Conservation (phyloP, 2,329 filamentous ascomycete genomes). For the Amesomyces nigricolor region DNA sequence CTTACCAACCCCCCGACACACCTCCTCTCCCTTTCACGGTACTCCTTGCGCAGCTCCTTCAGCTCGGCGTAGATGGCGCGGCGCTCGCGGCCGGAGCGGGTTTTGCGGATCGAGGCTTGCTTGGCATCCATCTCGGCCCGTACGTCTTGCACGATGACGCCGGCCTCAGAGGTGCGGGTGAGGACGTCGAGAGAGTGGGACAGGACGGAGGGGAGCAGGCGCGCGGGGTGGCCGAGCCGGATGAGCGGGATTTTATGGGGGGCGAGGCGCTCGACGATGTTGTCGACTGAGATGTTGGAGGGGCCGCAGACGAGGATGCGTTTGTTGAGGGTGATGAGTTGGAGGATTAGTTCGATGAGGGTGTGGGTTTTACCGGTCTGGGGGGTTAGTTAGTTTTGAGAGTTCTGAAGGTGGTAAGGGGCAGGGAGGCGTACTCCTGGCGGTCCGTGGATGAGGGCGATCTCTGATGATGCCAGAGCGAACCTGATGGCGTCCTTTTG, state of each 20-base stretch:
- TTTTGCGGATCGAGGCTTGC: slow-evolving; percentile 83
- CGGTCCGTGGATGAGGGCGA: slow-evolving; percentile 89
- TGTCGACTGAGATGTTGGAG: slow-evolving; percentile 96
- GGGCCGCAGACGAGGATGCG: slow-evolving; percentile 91
- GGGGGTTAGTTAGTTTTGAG: slow-evolving; percentile 1
- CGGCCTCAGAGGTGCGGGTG: slow-evolving; percentile 84
- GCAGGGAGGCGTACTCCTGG: slow-evolving; percentile 61
- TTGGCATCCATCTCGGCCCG: slow-evolving; percentile 89
- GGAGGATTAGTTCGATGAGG: slow-evolving; percentile 89
- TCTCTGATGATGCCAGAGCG: slow-evolving; percentile 71
- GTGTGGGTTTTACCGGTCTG: slow-evolving; percentile 95
- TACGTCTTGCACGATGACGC: slow-evolving; percentile 82
- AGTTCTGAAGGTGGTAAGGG: too few species aligned
- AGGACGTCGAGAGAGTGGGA: slow-evolving; percentile 87
- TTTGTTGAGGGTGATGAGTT: slow-evolving; percentile 67
- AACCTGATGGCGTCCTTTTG: slow-evolving; percentile 72
- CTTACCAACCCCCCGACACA: slow-evolving; percentile 73
- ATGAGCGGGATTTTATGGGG: slow-evolving; percentile 81
- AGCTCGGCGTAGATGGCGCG: slow-evolving; percentile 79
- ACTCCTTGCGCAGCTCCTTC: slow-evolving; percentile 81
- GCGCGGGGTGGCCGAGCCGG: slow-evolving; percentile 85
- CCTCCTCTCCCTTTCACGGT: slow-evolving; percentile 72
- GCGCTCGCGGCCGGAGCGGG: slow-evolving; percentile 71
- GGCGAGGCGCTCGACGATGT: slow-evolving; percentile 88
- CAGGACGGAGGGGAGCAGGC: slow-evolving; percentile 80